Base-by-base conservation (phyloP, 2,329 filamentous ascomycete species). In the Botrytis sinoallii region DNA sequence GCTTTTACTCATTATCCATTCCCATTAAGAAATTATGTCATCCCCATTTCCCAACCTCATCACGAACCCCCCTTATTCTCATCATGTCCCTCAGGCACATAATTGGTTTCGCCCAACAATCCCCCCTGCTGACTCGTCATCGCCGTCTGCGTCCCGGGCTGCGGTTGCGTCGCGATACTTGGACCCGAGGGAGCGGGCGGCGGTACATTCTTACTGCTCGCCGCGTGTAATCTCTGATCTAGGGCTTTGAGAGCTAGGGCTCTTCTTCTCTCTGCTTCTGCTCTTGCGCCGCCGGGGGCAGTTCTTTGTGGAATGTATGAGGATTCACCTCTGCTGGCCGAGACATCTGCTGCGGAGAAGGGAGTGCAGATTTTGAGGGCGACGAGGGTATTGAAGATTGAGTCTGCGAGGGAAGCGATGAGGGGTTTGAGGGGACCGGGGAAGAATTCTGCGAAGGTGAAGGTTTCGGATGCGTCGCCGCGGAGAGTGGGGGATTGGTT, bases 371-470 rank as follows among this genome's bases (percentile, higher is more conserved):
- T 83, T 77, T 88, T 90, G 80, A 97, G 81, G 8, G 92, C 86
- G 1, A 98, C 91, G 1, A 98, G 85, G 6, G 92, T 82, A 74
- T 88, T 86, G 84, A 95, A 98, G 40, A 98, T 82, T 75, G 90
- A 86, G 78, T 93, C 90, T 18, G 92, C 88, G n/a, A 97, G 81
- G 16, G 90, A 87, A 25, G 91, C 89, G 60, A 98, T 87, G 22
- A 93, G 85, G 0, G 94, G 92, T 81, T 98, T 95, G 60, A 93
- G 85, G 4, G 91, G 89, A 67, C 92, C 92, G 0, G 96, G 96
- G 84, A 98, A 98, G 86, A 99, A 97, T 79, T 96, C 94, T 77
- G 94, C 92, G 82, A 99, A 97, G 12, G 95, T 92, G 81, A 99
- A 99, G 0, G 95, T 97, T 83, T 99, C 96, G 82, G 93, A 97